Conservation (phyloP, 257 asterid genomes). For the Petunia secreta region DNA sequence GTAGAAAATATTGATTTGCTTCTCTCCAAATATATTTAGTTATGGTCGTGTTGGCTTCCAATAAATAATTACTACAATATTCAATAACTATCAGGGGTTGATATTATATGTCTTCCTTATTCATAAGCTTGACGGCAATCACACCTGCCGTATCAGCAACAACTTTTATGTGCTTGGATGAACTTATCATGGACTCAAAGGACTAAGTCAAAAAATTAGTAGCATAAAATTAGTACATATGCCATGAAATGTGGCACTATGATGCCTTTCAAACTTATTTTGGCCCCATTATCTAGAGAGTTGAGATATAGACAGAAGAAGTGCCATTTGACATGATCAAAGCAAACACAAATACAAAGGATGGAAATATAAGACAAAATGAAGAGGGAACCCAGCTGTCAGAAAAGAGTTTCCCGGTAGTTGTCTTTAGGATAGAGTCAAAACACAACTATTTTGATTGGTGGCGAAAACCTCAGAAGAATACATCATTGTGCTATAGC, state of each 20-base stretch:
- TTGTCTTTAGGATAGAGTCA: constrained; percentile 18
- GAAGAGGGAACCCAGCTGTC: background rate
- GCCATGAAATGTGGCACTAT: background rate
- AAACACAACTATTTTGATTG: constrained; percentile 2
- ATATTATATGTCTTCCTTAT: no score
- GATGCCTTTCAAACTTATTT: background rate
- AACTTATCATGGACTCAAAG: background rate
- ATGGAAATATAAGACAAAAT: background rate
- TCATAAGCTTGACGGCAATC: no score
- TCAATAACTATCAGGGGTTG: no score
- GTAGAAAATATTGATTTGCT: no score
- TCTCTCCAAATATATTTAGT: no score
- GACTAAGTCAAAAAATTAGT: background rate
- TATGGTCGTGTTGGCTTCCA: no score
- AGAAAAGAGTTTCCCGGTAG: background rate
- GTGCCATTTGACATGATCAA: constrained; percentile 15
- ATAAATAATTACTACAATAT: no score
- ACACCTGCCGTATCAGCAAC: background rate
- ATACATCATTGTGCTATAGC: no score
- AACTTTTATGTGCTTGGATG: background rate
- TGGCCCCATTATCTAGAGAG: background rate
- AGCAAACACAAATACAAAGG: background rate
- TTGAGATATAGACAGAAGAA: background rate
- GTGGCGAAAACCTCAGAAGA: background rate
- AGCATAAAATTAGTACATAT: background rate